Evolutionary conservation across 805 yeast genomes (phyloP).

Genomic region (Wickerhamomyces silvicola): DNA sequence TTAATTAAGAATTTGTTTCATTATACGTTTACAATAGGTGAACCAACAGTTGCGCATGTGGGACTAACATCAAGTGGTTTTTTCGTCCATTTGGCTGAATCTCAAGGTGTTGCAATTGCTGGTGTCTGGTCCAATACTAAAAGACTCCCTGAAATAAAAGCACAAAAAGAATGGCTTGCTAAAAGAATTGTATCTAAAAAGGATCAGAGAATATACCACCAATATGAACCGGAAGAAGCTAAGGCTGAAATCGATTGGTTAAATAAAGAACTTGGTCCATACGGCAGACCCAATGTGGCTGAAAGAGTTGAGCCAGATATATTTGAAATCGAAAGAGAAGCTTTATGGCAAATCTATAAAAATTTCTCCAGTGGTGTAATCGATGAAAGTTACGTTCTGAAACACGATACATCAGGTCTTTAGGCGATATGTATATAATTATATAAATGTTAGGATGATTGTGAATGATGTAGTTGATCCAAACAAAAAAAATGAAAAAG

Average conservation of each 20-base stretch:
- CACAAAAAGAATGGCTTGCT: slow-evolving; percentile 2
- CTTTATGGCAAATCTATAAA: background rate
- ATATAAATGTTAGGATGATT: too few species aligned
- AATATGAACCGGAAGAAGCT: background rate
- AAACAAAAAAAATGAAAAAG: too few species aligned
- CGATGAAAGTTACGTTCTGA: background rate
- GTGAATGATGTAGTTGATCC: too few species aligned
- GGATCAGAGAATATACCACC: background rate
- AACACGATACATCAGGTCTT: slow-evolving; percentile 1
- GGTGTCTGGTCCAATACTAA: slow-evolving; percentile 6
- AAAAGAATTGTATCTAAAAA: too few species aligned
- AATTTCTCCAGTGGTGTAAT: background rate
- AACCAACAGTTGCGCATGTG: slow-evolving; percentile 32
- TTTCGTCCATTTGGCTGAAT: slow-evolving; percentile 2
- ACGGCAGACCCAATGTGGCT: background rate
- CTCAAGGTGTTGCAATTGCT: slow-evolving; percentile 4
- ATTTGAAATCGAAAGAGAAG: background rate
- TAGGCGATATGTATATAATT: too few species aligned
- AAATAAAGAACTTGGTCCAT: background rate
- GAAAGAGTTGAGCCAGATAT: background rate
- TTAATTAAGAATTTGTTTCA: slow-evolving; percentile 26
- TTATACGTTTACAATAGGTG: slow-evolving; percentile 30
- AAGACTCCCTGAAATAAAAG: slow-evolving; percentile 2
- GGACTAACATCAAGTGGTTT: slow-evolving; percentile 18
- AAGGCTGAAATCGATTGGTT: background rate